These are phyloP conservation scores for Pythium volutum DNA, from an alignment of 352 stramenopile species.

Conservation along the genomic window DNA sequence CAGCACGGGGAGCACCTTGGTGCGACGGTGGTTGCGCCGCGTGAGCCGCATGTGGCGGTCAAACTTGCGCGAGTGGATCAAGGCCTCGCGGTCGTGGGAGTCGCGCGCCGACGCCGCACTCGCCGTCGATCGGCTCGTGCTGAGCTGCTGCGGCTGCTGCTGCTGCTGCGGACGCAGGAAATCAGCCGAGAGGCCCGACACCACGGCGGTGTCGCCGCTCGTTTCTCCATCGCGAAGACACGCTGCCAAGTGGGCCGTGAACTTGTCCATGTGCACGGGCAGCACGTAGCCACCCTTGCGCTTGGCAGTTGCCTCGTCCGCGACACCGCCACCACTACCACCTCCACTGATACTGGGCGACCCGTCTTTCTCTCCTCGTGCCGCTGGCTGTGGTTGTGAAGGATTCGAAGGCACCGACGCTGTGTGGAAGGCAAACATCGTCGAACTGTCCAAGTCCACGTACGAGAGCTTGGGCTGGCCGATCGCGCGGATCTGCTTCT, in stretches of 20 bases:
- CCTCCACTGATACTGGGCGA: not conserved
- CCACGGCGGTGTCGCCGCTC: not conserved
- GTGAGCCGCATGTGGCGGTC: slow-evolving; percentile 65
- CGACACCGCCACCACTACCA: not conserved
- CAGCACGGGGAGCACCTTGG: slow-evolving; percentile 33
- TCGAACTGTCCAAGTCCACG: slow-evolving; percentile 30
- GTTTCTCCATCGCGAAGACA: slow-evolving; percentile 15
- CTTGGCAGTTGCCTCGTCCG: slow-evolving; percentile 13
- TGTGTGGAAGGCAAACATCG: not conserved
- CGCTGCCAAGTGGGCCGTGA: slow-evolving; percentile 29
- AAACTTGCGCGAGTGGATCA: slow-evolving; percentile 62
- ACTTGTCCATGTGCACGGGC: slow-evolving; percentile 51
- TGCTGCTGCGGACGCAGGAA: not conserved
- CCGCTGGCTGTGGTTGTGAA: not conserved
- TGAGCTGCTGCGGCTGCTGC: too few species aligned
- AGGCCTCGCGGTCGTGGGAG: slow-evolving; percentile 33
- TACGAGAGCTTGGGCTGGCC: slow-evolving; percentile 47
- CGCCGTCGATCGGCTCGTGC: slow-evolving; percentile 1
- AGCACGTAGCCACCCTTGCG: slow-evolving; percentile 43
- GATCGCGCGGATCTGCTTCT: slow-evolving; percentile 62
- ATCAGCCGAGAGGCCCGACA: not conserved
- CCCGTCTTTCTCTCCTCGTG: too few species aligned
- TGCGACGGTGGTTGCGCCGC: slow-evolving; percentile 55
- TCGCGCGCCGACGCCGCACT: not conserved
- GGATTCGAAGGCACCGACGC: not conserved